These are phyloP conservation scores for Ascobolus immersus DNA, from an alignment of 495 filamentous ascomycete species.

Conservation along the genomic window DNA sequence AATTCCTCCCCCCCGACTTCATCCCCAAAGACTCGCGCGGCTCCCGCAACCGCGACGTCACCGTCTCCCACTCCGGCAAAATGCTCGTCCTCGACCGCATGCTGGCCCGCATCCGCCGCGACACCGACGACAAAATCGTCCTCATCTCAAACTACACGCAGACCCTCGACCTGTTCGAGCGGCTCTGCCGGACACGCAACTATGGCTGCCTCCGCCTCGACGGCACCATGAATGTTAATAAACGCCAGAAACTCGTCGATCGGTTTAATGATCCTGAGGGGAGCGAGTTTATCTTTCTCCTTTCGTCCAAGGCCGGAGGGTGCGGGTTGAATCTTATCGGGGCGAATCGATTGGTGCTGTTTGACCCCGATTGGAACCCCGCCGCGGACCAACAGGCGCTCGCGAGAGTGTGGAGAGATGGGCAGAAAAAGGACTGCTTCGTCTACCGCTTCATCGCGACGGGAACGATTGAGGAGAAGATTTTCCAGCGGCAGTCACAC, in stretches of 20 bases:
- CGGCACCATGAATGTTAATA: conserved; percentile 91
- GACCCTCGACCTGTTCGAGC: conserved; percentile 85
- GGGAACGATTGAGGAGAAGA: conserved; percentile 96
- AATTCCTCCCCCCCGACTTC: conserved; percentile 66
- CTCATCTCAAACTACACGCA: conserved; percentile 96
- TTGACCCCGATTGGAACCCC: conserved; percentile 98
- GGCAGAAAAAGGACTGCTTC: conserved; percentile 97
- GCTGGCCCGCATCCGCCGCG: conserved; percentile 83
- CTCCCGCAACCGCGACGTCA: conserved; percentile 60
- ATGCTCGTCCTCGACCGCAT: conserved; percentile 97
- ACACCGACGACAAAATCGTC: conserved; percentile 98
- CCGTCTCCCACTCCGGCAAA: conserved; percentile 91
- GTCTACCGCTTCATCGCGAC: conserved; percentile 98
- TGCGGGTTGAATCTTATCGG: conserved; percentile 95
- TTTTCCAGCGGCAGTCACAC: conserved; percentile 95
- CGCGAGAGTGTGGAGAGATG: conserved; percentile 93
- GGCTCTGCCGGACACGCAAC: conserved; percentile 54
- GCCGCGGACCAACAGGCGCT: conserved; percentile 94
- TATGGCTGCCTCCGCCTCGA: conserved; percentile 82
- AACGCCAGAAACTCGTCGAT: conserved; percentile 89
- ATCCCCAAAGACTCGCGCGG: conserved; percentile 66
- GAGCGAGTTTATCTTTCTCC: conserved; percentile 74
- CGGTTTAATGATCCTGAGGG: conserved; percentile 93
- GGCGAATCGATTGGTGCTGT: conserved; percentile 85
- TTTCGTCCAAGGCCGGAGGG: conserved; percentile 89